Evolutionary conservation across 2,329 filamentous ascomycete genomes (phyloP), one percentile per base, ranked within the genome.

Genomic region (Talaromyces sp.): DNA sequence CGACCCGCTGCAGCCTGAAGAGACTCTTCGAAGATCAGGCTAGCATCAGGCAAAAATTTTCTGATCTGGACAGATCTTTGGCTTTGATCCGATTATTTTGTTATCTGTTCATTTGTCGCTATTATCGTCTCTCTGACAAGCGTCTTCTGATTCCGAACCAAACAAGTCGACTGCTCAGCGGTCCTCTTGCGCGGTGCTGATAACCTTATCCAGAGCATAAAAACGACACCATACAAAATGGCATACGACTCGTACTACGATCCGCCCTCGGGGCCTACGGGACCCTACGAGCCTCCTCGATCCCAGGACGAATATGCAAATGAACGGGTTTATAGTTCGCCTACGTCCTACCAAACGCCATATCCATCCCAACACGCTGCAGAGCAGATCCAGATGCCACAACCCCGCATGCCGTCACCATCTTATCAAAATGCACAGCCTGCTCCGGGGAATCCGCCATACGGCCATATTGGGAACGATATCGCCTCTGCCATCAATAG

Each of bases 311-410:
- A 59, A 41, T 60, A 63, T 50, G 65, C 68, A 27, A 59, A 48
- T 24, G 64, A 65, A 24, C 52, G 43, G 35, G 16, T 45, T 19
- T 65, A 62, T 33, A 47, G 22, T 22, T 37, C 50, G 24, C 22
- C 66, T 68, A 57, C 67, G 69, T 59, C 68, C 75, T 69, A 65
- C 74, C 66, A 68, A 7, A 70, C 72, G 68, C 73, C 75, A 37
- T 75, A 77, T 70, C 74, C 76, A 27, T 73, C 72, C 4, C 72
- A 73, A 45, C 70, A 74, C 64, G 71, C 68, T 24, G 39, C 71
- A 10, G 73, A 77, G 57, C 70, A 72, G 37, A 54, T 75, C 59
- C 72, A 73, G 43, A 77, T 78, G 75, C 75, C 76, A 10, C 75
- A 77, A 57, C 76, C 74, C 35, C 74, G 74, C 67, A 70, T 72